These are phyloP conservation scores for Colletotrichum gigasporum DNA, from an alignment of 2,329 filamentous ascomycete genomes.

Conservation along the genomic window DNA sequence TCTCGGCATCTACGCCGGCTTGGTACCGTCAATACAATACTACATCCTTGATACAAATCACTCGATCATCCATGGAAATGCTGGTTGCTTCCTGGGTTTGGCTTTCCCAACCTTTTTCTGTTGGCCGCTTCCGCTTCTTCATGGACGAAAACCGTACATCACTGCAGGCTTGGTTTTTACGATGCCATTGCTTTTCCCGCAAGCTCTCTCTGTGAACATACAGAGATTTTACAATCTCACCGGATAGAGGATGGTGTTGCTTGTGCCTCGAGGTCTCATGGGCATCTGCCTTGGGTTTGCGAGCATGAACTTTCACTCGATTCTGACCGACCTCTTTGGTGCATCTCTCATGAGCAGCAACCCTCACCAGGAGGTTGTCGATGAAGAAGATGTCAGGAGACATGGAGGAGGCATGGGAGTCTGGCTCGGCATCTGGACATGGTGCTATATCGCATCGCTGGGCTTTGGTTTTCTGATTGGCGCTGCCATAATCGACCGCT, in stretches of 20 bases:
- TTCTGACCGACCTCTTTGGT: constrained; percentile 79
- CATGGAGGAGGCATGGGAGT: constrained; percentile 82
- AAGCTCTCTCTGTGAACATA: constrained; percentile 71
- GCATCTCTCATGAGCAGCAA: constrained; percentile 77
- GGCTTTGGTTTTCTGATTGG: constrained; percentile 78
- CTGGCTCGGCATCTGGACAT: constrained; percentile 84
- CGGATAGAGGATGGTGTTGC: constrained; percentile 67
- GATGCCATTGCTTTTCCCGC: constrained; percentile 79
- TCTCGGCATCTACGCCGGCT: constrained; percentile 79
- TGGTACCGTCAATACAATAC: constrained; percentile 83
- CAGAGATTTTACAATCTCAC: constrained; percentile 64
- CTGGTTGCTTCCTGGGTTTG: constrained; percentile 76
- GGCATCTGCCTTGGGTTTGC: constrained; percentile 77
- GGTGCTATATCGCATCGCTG: constrained; percentile 78
- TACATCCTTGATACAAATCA: constrained; percentile 76
- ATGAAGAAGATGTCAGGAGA: constrained; percentile 73
- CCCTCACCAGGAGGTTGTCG: constrained; percentile 77
- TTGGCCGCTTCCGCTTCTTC: constrained; percentile 79
- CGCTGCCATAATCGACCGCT: constrained; percentile 71
- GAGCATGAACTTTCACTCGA: constrained; percentile 79
- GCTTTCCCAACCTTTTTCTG: constrained; percentile 75
- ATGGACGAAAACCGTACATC: constrained; percentile 83
- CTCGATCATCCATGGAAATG: constrained; percentile 76
- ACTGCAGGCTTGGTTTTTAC: constrained; percentile 73
- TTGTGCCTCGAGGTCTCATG: constrained; percentile 72